phyloP scores from a whole-genome alignment of 2,329 filamentous ascomycete genomes.

The Leptographium radiaticola region DNA sequence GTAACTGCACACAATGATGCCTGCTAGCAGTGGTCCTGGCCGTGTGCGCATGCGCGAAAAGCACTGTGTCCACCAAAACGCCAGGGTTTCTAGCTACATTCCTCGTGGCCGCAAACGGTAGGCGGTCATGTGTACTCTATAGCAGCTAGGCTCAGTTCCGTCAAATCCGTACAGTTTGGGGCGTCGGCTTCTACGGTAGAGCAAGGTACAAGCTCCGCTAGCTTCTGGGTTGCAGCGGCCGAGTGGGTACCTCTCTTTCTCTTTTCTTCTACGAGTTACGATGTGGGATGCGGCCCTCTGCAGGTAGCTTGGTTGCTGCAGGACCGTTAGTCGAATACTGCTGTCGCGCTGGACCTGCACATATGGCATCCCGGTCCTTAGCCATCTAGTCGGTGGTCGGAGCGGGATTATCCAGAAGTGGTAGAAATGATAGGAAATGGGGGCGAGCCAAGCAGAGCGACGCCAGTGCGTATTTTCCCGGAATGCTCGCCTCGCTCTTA shows the following conservation, averaged over 20 bases:
- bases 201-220: background rate
- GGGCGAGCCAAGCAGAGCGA: background rate
- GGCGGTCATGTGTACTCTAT: background rate
- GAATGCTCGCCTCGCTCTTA: conserved; percentile 4
- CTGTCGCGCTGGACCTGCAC: background rate
- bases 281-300: background rate
- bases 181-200: conserved; percentile 2
- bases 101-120: background rate
- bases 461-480: background rate
- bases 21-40: background rate
- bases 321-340: background rate
- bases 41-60: background rate
- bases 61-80: background rate
- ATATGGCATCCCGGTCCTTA: too few species aligned
- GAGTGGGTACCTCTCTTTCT: conserved; percentile 2
- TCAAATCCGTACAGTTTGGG: background rate
- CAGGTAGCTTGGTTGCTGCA: background rate
- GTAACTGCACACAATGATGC: conserved; percentile 12
- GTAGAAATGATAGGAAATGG: background rate
- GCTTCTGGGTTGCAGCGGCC: background rate
- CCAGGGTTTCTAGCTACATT: background rate
- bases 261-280: background rate
- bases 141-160: background rate
- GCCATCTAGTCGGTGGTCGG: too few species aligned
- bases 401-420: too few species aligned